phyloP scores from a whole-genome alignment of 371 early-diverging fungal species.

The Mycotypha africana region DNA sequence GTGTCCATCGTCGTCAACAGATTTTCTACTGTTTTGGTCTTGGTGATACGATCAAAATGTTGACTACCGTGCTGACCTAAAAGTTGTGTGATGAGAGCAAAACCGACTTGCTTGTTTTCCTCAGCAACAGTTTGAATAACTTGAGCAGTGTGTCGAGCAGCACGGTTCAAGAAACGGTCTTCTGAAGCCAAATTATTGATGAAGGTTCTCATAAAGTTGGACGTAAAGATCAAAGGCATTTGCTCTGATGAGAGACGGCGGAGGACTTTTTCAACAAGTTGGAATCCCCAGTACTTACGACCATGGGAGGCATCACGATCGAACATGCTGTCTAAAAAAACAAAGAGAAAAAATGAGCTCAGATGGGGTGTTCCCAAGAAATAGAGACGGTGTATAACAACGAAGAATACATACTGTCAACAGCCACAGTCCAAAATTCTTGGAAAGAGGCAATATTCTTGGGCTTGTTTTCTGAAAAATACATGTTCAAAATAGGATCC shows the following conservation, averaged over 20 bases:
- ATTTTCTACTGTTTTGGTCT: constrained; percentile 71
- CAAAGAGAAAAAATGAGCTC: not conserved
- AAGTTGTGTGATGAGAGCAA: constrained; percentile 61
- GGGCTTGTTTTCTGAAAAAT: constrained; percentile 27
- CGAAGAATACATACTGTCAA: constrained; percentile 54
- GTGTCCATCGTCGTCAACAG: constrained; percentile 67
- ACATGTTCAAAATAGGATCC: constrained; percentile 60
- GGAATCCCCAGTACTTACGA: constrained; percentile 86
- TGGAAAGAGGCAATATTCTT: constrained; percentile 54
- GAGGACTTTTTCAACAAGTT: constrained; percentile 68
- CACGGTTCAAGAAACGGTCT: constrained; percentile 71
- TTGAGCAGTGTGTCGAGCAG: constrained; percentile 62
- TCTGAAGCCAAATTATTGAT: constrained; percentile 77
- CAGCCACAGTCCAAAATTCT: constrained; percentile 76
- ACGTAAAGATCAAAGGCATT: constrained; percentile 74
- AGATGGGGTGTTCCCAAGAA: not conserved
- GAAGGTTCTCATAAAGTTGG: constrained; percentile 76
- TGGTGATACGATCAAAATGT: constrained; percentile 71
- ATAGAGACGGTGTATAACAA: constrained; percentile 1
- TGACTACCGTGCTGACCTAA: constrained; percentile 63
- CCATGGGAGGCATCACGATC: constrained; percentile 68
- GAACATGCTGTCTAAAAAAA: constrained; percentile 61
- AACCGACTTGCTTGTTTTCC: constrained; percentile 20
- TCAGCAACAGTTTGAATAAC: constrained; percentile 47
- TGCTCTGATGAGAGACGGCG: constrained; percentile 56